Base-by-base conservation (phyloP, 371 early-diverging fungal genomes). In the Lichtheimia ramosa region DNA sequence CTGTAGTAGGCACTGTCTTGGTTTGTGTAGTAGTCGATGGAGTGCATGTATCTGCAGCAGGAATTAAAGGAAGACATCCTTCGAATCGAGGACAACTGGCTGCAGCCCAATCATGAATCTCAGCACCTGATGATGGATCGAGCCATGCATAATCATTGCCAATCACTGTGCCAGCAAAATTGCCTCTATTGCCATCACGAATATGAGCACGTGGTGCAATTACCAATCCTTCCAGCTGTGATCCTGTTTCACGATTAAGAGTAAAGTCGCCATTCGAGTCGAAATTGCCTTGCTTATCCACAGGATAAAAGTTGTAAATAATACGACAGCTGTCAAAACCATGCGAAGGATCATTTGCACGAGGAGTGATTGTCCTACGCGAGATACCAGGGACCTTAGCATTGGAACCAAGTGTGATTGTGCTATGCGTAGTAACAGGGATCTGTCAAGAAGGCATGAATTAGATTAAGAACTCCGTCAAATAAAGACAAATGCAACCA, bases 241-340 rank as follows among this genome's bases (percentile, higher is more conserved):
- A 50, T 0, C 53, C 59, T 0, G 65, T 68, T 23, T 62, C 51
- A 14, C 71, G 48, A 16, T 43, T 10, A 15, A 65, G 40, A 5
- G 57, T 53, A 14, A 65, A 60, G 3, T 25, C 15, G 1, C 68
- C 68, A 41, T 41, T 18, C 1, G 46, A 2, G 1, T 48, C 13
- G 18, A 53, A 71, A 3, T 41, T 21, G 12, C 65, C 65, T 5
- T 10, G 6, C 0, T 14, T 14, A 51, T 68, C 65, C 1, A 54
- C 51, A 2, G 71, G 68, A 25, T 68, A 71, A 10, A 68, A 62
- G 49, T 71, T 65, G n/a, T 54, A 68, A 34, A 71, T 51, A 0
- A 56, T 51, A 3, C 41, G 54, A 27, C 68, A 71, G 4, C 24
- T 6, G 16, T 48, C 6, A 5, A 56, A 51, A 3, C 64, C 70